Conservation (phyloP, 371 early-diverging fungal genomes). For the Neoconidiobolus thromboides region DNA sequence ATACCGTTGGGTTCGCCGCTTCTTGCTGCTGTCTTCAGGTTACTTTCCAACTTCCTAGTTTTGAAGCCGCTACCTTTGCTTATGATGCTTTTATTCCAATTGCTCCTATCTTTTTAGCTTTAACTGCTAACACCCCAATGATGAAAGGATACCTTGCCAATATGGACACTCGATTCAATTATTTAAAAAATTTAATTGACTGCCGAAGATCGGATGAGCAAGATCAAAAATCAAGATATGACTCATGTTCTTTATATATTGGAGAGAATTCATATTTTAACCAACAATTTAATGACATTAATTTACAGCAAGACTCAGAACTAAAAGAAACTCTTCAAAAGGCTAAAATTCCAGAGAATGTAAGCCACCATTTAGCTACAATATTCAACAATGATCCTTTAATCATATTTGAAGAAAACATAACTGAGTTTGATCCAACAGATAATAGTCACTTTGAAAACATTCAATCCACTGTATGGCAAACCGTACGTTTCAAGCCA, state of each 20-base stretch:
- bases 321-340: too few species aligned
- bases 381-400: too few species aligned
- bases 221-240: too few species aligned
- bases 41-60: background rate
- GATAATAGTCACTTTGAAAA: background rate
- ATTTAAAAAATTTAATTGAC: too few species aligned
- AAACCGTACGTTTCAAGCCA: background rate
- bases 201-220: too few species aligned
- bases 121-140: background rate
- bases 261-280: too few species aligned
- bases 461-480: background rate
- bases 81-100: background rate
- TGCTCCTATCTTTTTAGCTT: background rate
- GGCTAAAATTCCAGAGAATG: too few species aligned
- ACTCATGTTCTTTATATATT: too few species aligned
- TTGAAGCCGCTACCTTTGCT: background rate
- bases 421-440: background rate
- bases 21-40: background rate
- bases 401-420: too few species aligned
- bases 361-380: too few species aligned
- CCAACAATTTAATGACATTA: too few species aligned
- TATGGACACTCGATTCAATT: background rate
- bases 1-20: background rate
- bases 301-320: too few species aligned
- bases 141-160: background rate